A percentile compares a stretch with the other conserved stretches of the same genome.
These are phyloP conservation scores for Ophioceras dolichostomum DNA, from an alignment of 2,329 filamentous ascomycete genomes.

Conservation along the genomic window DNA sequence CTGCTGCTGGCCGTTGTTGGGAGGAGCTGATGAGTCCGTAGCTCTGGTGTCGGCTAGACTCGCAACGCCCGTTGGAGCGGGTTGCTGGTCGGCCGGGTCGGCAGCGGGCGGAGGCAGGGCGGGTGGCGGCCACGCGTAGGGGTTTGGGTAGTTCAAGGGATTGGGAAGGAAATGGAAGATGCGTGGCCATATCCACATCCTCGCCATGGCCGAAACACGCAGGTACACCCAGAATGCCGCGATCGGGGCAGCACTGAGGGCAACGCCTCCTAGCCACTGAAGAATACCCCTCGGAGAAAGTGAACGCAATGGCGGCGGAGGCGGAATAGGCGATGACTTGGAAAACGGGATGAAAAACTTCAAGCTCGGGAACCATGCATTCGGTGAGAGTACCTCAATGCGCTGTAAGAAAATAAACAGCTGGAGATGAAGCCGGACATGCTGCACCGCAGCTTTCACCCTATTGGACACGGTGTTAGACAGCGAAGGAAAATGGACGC, in stretches of 20 bases:
- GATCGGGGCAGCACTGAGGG: slow-evolving; percentile 33
- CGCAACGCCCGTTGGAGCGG: too few relatives aligned
- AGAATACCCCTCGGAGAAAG: slow-evolving; percentile 24
- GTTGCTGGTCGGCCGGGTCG: too few relatives aligned
- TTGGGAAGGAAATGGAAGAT: slow-evolving; percentile 26
- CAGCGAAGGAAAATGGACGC: too few relatives aligned
- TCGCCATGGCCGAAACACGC: slow-evolving; percentile 22
- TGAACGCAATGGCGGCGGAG: slow-evolving; percentile 28
- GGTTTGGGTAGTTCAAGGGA: slow-evolving; percentile 7
- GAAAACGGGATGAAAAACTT: slow-evolving; percentile 45
- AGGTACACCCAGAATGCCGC: slow-evolving; percentile 31
- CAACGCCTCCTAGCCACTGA: slow-evolving; percentile 28
- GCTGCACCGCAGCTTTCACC: slow-evolving; percentile 9
- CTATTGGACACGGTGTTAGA: slow-evolving; percentile 1
- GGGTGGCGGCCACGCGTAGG: background rate
- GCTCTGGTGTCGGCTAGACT: too few relatives aligned
- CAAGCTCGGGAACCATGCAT: slow-evolving; percentile 27
- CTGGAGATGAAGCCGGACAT: slow-evolving; percentile 36
- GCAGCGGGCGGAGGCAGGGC: too few relatives aligned
- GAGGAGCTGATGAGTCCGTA: background rate
- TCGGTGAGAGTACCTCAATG: slow-evolving; percentile 30
- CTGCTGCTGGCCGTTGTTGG: background rate
- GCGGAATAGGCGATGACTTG: slow-evolving; percentile 32
- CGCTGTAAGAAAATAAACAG: slow-evolving; percentile 40
- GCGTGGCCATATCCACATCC: slow-evolving; percentile 21